Evolutionary conservation across 2,329 filamentous ascomycete genomes (phyloP).

Genomic region (Chalaropsis thielavioides): DNA sequence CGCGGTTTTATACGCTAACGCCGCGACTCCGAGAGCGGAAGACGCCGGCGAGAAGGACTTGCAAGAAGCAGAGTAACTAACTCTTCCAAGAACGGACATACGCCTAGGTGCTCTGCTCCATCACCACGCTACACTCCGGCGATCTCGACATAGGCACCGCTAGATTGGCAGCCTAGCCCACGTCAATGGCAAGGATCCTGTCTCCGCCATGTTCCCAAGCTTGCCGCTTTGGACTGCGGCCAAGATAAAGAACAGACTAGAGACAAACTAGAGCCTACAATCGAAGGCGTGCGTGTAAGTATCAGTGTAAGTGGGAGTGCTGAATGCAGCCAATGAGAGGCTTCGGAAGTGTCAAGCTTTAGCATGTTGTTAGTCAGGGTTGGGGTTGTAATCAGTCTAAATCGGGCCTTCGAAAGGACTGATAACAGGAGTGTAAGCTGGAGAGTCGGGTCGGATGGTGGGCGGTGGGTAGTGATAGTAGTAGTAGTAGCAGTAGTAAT

Average conservation of each 20-base stretch:
- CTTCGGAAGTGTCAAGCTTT: background rate
- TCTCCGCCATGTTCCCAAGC: too few relatives aligned
- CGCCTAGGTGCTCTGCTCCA: too few relatives aligned
- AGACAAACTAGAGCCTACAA: background rate
- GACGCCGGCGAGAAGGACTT: background rate
- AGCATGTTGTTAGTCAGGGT: background rate
- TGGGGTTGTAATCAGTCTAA: background rate
- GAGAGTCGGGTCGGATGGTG: background rate
- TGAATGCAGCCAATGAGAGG: background rate
- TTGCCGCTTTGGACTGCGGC: background rate
- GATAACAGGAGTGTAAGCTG: background rate
- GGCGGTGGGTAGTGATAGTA: background rate
- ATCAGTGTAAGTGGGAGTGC: background rate
- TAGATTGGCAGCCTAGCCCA: background rate
- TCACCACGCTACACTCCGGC: background rate
- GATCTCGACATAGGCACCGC: background rate
- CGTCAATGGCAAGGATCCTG: too few relatives aligned
- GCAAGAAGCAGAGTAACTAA: background rate
- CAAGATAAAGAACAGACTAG: background rate
- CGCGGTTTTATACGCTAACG: background rate
- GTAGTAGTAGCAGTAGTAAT: background rate
- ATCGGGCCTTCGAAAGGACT: background rate
- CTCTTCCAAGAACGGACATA: too few relatives aligned
- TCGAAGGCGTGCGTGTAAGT: background rate
- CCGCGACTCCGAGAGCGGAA: background rate